Evolutionary conservation across 129 eudicot genomes (phyloP).

Genomic region (Flaveria sonorensis): DNA sequence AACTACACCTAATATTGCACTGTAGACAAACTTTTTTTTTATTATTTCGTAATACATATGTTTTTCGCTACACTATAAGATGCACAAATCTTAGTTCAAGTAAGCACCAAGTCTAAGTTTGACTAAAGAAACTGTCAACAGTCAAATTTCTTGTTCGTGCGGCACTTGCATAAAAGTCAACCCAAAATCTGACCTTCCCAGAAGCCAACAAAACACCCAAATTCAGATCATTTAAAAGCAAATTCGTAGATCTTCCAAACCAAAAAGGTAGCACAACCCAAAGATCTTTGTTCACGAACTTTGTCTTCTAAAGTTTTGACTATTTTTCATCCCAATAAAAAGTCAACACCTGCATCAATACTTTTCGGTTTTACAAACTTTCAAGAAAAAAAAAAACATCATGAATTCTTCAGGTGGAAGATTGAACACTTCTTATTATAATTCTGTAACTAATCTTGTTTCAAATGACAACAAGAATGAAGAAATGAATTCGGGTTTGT

Average conservation of each 20-base stretch:
- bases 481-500: conserved; percentile 29
- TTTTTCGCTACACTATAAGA: no score
- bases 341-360: conserved; percentile 16
- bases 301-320: conserved; percentile 28
- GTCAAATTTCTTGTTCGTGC: conserved; percentile 23
- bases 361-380: conserved; percentile 13
- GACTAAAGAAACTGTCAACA: conserved; percentile 33
- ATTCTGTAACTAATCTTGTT: conserved; percentile 17
- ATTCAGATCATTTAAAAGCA: conserved; percentile 32
- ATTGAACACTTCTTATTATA: conserved; percentile 15
- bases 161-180: not conserved
- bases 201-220: conserved; percentile 36
- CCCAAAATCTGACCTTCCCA: conserved; percentile 27
- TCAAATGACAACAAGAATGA: conserved; percentile 29
- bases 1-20: no score
- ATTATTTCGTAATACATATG: no score
- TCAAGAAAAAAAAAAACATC: conserved; percentile 12
- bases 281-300: conserved; percentile 7
- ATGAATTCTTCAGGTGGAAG: conserved; percentile 32
- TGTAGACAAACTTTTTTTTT: no score
- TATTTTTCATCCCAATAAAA: not conserved
- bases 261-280: conserved; percentile 26
- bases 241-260: conserved; percentile 14
- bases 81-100: not conserved
- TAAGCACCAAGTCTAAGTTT: conserved; percentile 25